Conservation (phyloP, 176 grass and related monocot species). For the Oryza meyeriana region DNA sequence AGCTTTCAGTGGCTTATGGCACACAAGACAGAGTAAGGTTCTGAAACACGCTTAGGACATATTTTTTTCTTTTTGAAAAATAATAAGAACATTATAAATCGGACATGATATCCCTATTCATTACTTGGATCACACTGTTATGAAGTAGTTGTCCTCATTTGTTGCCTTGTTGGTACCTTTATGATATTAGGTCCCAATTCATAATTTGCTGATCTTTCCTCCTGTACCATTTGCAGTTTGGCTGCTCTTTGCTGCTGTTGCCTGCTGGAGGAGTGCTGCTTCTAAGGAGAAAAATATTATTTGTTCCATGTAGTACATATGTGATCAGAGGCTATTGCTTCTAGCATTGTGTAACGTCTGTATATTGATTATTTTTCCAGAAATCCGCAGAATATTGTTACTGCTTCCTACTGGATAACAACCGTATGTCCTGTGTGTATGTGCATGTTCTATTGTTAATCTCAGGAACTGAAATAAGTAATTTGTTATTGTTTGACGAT, state of each 20-base stretch:
- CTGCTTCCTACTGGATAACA: not conserved
- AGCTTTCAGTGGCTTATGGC: not conserved
- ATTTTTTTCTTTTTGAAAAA: not conserved
- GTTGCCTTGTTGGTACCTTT: not conserved
- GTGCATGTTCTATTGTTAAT: not conserved
- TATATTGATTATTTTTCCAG: not conserved
- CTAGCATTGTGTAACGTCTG: not conserved
- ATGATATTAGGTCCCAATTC: not conserved
- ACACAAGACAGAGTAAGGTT: not conserved
- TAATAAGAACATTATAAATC: not conserved
- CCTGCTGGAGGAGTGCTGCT: conserved; percentile 45
- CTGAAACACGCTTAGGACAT: not conserved
- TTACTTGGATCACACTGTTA: not conserved
- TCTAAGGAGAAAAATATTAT: not conserved
- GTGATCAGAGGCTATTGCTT: not conserved
- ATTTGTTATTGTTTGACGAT: not conserved
- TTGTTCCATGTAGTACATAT: not conserved
- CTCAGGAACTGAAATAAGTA: not conserved
- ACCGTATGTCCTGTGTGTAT: not conserved
- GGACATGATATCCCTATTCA: not conserved
- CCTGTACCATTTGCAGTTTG: not conserved
- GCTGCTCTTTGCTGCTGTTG: conserved; percentile 41
- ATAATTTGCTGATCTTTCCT: not conserved
- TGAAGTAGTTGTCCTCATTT: not conserved
- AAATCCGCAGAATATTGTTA: not conserved